A percentile compares a stretch with the other conserved stretches of the same genome.
phyloP scores from a whole-genome alignment of 2,329 filamentous ascomycete species.

The Lecanicillium sp. region DNA sequence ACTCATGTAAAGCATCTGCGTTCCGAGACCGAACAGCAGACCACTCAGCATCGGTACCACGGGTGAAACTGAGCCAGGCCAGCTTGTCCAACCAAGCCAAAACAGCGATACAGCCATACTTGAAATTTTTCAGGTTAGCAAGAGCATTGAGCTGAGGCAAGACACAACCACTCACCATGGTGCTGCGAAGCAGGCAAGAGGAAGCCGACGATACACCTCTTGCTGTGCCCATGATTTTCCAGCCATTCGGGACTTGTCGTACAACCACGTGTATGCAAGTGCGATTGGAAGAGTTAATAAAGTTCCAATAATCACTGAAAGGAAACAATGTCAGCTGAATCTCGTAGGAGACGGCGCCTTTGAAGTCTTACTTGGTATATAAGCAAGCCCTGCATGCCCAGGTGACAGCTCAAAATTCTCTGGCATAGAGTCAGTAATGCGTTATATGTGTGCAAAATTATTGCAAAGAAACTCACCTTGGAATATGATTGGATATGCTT shows the following conservation, averaged over 20 bases:
- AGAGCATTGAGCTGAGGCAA: conserved; percentile 26
- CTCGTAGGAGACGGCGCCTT: conserved; percentile 24
- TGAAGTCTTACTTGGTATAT: conserved; percentile 39
- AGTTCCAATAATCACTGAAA: conserved; percentile 17
- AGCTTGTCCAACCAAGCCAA: conserved; percentile 53
- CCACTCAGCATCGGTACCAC: conserved; percentile 29
- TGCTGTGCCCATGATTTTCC: conserved; percentile 22
- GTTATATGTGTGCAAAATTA: neutral
- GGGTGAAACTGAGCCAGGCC: conserved; percentile 18
- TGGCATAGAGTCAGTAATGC: conserved; percentile 3
- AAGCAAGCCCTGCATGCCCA: conserved; percentile 37
- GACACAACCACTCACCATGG: conserved; percentile 48
- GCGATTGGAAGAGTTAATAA: conserved; percentile 16
- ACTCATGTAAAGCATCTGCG: conserved; percentile 25
- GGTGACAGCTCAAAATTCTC: conserved; percentile 34
- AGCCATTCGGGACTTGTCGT: conserved; percentile 15
- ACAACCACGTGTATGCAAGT: conserved; percentile 18
- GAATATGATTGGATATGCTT: conserved; percentile 42
- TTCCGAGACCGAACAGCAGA: conserved; percentile 33
- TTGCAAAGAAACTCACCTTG: conserved; percentile 15
- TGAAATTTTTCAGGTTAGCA: conserved; percentile 19
- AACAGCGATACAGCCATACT: conserved; percentile 48
- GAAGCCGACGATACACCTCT: conserved; percentile 24
- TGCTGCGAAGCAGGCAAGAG: conserved; percentile 48
- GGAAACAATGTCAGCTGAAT: neutral